Evolutionary conservation across 257 asterid species (phyloP).

Genomic region (Gentiana dahurica): DNA sequence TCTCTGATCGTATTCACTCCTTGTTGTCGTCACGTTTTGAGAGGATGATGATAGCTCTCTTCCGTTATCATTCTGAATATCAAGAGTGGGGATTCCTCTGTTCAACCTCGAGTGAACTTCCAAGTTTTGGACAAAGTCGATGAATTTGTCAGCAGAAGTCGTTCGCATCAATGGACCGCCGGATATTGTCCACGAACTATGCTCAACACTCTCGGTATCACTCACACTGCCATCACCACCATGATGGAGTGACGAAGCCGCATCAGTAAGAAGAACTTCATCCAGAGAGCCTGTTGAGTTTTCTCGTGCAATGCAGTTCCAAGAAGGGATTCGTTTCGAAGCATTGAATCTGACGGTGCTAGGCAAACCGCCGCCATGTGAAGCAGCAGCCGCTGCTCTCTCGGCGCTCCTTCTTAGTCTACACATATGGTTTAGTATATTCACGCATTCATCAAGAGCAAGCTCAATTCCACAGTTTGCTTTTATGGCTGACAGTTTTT

Average conservation of each 20-base stretch:
- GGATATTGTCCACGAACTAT: constrained; percentile 70
- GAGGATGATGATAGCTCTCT: constrained; percentile 36
- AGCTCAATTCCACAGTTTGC: constrained; percentile 95
- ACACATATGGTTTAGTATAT: constrained; percentile 89
- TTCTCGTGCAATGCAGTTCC: constrained; percentile 85
- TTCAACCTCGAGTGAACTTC: constrained; percentile 28
- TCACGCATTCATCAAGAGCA: constrained; percentile 83
- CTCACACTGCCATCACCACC: constrained; percentile 57
- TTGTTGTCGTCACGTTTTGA: constrained; percentile 27
- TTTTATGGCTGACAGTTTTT: constrained; percentile 86
- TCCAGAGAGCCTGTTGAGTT: constrained; percentile 89
- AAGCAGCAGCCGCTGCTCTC: constrained; percentile 75
- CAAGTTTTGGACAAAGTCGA: constrained; percentile 68
- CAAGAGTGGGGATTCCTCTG: constrained; percentile 14
- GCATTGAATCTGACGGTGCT: constrained; percentile 51
- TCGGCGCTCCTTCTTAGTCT: constrained; percentile 70
- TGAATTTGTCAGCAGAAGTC: constrained; percentile 69
- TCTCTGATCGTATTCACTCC: constrained; percentile 36
- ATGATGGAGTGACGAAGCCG: constrained; percentile 38
- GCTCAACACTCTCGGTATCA: constrained; percentile 63
- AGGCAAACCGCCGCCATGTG: constrained; percentile 13
- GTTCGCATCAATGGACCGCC: constrained; percentile 99
- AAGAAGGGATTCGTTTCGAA: constrained; percentile 75
- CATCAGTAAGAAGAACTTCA: constrained; percentile 50
- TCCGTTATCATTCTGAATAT: constrained; percentile 11